Evolutionary conservation across 2,329 filamentous ascomycete species (phyloP), one percentile per base, ranked within the genome.

Genomic region (Grosmannia serpens): DNA sequence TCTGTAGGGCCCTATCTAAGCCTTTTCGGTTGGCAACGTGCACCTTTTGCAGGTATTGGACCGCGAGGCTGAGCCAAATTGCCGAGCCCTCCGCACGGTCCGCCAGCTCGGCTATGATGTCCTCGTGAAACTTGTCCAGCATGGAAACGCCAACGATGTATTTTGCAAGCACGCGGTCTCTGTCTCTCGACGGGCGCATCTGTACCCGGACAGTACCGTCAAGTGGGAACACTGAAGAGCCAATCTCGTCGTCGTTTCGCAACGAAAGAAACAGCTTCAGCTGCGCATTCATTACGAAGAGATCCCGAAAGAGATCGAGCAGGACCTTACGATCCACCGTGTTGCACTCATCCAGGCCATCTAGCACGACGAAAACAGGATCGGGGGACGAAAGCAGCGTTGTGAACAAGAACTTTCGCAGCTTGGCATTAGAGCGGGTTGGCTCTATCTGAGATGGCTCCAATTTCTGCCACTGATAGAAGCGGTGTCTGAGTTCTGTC

Each of bases 301-400:
- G 11, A 6, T 55, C 33, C 38, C 13, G 33, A 26, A 46, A 44
- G 13, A 55, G 33, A 8, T n/a, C 53, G 4, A 55, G 24, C n/a
- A 55, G n/a, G 20, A 15, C 35, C 10, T 10, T 15, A 7, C 53
- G 56, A 29, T 55, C 27, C 22, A 17, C 11, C 6, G 8, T 17
- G 3, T 49, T 17, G 29, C 41, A 55, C 26, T 58, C 52, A 17
- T 58, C 27, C 41, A 58, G n/a, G 22, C 26, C 53, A 24, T 58
- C 57, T 3, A 58, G 29, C 2, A 58, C 44, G 2, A 55, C 22
- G 64, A 68, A 59, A 65, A 55, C 27, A 6, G 22, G 31, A 17
- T 15, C n/a, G 2, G 53, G 26, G 9, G 53, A 55, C 5, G 53
- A 55, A 20, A 55, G 33, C 7, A 55, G 10, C 20, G 35, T 22